phyloP scores from a whole-genome alignment of 2,329 filamentous ascomycete species.

The Phaeomoniella chlamydospora region DNA sequence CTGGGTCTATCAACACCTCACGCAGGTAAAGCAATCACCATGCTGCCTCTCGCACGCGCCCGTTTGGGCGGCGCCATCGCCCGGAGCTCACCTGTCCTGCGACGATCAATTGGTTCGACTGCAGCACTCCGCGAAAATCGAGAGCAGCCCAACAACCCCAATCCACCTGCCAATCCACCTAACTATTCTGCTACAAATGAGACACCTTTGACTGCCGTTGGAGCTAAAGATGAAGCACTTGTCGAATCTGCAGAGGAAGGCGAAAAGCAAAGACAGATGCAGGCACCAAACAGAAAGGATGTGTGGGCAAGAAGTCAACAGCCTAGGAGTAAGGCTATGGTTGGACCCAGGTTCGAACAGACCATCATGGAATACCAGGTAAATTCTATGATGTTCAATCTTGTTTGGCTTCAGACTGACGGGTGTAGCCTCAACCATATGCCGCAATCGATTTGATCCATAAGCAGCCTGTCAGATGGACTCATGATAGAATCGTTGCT shows the following conservation, averaged over 20 bases:
- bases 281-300: slow-evolving; percentile 72
- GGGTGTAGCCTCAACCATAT: slow-evolving; percentile 62
- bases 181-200: slow-evolving; percentile 51
- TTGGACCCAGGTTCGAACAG: slow-evolving; percentile 90
- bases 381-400: slow-evolving; percentile 16
- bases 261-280: slow-evolving; percentile 45
- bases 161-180: slow-evolving; percentile 29
- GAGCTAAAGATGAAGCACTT: slow-evolving; percentile 35
- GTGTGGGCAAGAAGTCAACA: slow-evolving; percentile 82
- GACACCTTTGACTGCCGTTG: slow-evolving; percentile 32
- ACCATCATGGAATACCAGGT: slow-evolving; percentile 89
- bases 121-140: slow-evolving; percentile 18
- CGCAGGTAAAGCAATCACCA: too few relatives aligned
- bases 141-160: slow-evolving; percentile 43
- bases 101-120: slow-evolving; percentile 10
- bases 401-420: slow-evolving; percentile 13
- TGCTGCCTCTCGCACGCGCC: slow-evolving; percentile 3
- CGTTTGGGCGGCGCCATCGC: slow-evolving; percentile 4
- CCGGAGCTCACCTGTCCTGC: not conserved
- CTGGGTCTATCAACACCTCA: too few relatives aligned
- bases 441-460: slow-evolving; percentile 94
- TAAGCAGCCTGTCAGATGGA: slow-evolving; percentile 88
- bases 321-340: slow-evolving; percentile 71
- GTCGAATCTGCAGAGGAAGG: slow-evolving; percentile 40
- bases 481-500: slow-evolving; percentile 62